Conservation (phyloP, 495 filamentous ascomycete genomes). For the Annulohypoxylon stygium region DNA sequence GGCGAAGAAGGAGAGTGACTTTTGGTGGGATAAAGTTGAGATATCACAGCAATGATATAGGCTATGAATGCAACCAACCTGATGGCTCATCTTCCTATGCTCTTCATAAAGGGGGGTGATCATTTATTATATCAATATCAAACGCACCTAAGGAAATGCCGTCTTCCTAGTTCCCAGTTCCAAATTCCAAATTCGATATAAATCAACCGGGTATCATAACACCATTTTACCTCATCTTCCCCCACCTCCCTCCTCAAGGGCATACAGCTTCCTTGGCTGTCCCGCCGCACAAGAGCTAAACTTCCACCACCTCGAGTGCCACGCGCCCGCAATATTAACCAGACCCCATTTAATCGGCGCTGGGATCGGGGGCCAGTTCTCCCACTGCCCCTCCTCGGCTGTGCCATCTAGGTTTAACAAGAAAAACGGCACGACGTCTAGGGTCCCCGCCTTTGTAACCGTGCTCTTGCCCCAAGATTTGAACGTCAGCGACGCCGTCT, state of each 20-base stretch:
- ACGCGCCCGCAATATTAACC: slow-evolving; percentile 61
- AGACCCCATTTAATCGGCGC: slow-evolving; percentile 61
- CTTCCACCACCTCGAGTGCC: slow-evolving; percentile 64
- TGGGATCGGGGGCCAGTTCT: slow-evolving; percentile 64
- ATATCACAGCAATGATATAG: slow-evolving; percentile 10
- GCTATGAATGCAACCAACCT: background rate
- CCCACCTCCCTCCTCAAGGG: slow-evolving; percentile 33
- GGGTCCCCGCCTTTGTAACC: slow-evolving; percentile 62
- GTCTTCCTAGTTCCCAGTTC: background rate
- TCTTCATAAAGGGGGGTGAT: background rate
- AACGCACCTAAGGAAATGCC: background rate
- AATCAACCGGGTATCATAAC: slow-evolving; percentile 33
- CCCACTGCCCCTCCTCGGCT: slow-evolving; percentile 67
- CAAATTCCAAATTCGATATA: slow-evolving; percentile 1
- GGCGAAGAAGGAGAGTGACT: slow-evolving; percentile 5
- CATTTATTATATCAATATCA: slow-evolving; percentile 6
- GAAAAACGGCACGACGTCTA: slow-evolving; percentile 69
- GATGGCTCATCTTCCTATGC: background rate
- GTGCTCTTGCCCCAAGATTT: slow-evolving; percentile 64
- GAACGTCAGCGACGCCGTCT: slow-evolving; percentile 50
- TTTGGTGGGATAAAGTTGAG: slow-evolving; percentile 11
- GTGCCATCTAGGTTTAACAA: slow-evolving; percentile 68
- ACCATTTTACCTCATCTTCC: background rate
- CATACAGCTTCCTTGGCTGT: slow-evolving; percentile 59
- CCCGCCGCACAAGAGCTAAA: slow-evolving; percentile 64